Evolutionary conservation across 1,284 basidiomycete genomes (phyloP).

Genomic region (Boletus holoroseus): DNA sequence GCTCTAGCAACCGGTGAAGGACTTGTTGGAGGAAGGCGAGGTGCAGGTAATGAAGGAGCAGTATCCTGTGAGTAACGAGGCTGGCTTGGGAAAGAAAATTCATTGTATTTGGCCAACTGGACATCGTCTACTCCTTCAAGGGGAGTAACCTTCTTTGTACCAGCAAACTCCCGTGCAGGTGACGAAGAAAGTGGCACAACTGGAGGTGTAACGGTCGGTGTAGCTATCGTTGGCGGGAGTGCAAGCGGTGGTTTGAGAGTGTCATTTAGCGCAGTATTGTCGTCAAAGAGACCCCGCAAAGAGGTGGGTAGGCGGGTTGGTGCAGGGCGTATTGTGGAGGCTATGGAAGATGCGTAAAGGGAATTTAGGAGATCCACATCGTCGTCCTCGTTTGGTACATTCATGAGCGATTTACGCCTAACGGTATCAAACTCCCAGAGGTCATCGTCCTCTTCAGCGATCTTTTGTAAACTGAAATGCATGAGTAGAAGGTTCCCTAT

Average conservation of each 20-base stretch:
- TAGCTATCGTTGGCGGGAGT: constrained; percentile 26
- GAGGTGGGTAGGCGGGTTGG: constrained; percentile 59
- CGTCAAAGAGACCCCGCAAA: constrained; percentile 63
- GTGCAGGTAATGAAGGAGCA: constrained; percentile 32
- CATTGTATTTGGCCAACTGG: constrained; percentile 43
- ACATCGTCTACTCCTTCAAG: constrained; percentile 36
- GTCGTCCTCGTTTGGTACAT: constrained; percentile 19
- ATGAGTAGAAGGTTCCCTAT: constrained; percentile 10
- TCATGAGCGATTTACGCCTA: constrained; percentile 39
- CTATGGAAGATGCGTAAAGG: constrained; percentile 29
- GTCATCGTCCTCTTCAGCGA: constrained; percentile 42
- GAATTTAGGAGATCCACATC: constrained; percentile 21
- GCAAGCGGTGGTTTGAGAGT: constrained; percentile 38
- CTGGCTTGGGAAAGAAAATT: constrained; percentile 49
- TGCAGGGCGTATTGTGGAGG: constrained; percentile 45
- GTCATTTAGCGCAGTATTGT: constrained; percentile 40
- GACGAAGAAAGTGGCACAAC: constrained; percentile 30
- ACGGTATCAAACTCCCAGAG: constrained; percentile 77
- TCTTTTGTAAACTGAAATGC: constrained; percentile 31
- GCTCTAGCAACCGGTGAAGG: constrained; percentile 41
- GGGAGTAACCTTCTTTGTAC: constrained; percentile 15
- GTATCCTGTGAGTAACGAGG: constrained; percentile 47
- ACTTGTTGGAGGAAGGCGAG: constrained; percentile 31
- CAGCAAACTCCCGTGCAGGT: constrained; percentile 23
- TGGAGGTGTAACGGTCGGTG: constrained; percentile 29